Percentiles rank a stretch among this genome's conserved stretches.
Conservation (phyloP, 768 basidiomycete genomes). For the Hebeloma cylindrosporum region DNA sequence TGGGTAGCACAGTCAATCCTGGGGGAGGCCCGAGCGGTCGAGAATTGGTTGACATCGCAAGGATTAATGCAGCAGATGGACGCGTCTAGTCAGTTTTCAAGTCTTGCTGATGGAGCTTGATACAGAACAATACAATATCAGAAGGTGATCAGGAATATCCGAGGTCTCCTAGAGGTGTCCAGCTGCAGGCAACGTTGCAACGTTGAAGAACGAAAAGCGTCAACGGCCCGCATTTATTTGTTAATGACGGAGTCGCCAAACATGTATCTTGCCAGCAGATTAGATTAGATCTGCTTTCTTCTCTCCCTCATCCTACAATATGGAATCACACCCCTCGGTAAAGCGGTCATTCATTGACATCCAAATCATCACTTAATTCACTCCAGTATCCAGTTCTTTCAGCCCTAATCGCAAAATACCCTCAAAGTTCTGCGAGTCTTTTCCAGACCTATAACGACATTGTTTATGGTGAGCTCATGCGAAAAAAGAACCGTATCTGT, state of each 20-base stretch:
- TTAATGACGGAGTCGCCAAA: too few species aligned
- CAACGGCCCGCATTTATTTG: too few species aligned
- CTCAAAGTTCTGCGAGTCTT: conserved; percentile 54
- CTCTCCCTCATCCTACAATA: conserved; percentile 3
- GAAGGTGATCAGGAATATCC: too few species aligned
- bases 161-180: too few species aligned
- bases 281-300: conserved; percentile 1
- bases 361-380: neutral
- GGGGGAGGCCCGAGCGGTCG: conserved; percentile 9
- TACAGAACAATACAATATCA: too few species aligned
- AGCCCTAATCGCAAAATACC: conserved; percentile 57
- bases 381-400: conserved; percentile 48
- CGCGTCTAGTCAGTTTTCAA: too few species aligned
- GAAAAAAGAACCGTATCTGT: too few species aligned
- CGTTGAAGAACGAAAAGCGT: too few species aligned
- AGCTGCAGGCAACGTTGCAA: too few species aligned
- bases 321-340: conserved; percentile 33
- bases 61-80: too few species aligned
- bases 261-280: too few species aligned
- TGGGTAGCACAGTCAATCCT: conserved; percentile 15
- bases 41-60: conserved; percentile 1
- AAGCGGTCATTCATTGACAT: neutral
- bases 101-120: too few species aligned
- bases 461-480: conserved; percentile 45
- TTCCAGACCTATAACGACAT: conserved; percentile 82